Percentiles rank a stretch among this genome's conserved stretches.
These are phyloP conservation scores for Calonectria pauciramosa DNA, from an alignment of 2,329 filamentous ascomycete species.

Conservation along the genomic window DNA sequence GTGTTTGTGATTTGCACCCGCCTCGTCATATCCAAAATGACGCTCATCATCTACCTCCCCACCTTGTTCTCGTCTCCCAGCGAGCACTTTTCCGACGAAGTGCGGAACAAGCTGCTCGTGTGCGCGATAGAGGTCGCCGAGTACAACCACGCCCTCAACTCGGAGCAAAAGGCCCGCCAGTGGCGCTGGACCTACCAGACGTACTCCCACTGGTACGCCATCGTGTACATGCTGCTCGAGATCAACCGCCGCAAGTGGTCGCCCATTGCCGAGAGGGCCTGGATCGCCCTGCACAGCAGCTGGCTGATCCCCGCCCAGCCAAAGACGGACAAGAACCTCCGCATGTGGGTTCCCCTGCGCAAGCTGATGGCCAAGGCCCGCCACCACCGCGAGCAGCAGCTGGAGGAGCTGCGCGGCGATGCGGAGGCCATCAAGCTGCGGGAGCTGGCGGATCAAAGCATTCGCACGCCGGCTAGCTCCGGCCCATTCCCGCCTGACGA, in stretches of 20 bases:
- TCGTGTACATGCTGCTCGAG: slow-evolving; percentile 69
- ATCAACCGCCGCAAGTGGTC: slow-evolving; percentile 61
- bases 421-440: slow-evolving; percentile 40
- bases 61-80: slow-evolving; percentile 58
- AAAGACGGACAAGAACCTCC: slow-evolving; percentile 46
- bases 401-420: slow-evolving; percentile 50
- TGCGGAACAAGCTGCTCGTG: slow-evolving; percentile 61
- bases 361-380: slow-evolving; percentile 55
- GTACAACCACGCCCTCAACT: slow-evolving; percentile 67
- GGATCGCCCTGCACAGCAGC: slow-evolving; percentile 60
- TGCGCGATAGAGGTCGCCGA: slow-evolving; percentile 69
- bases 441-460: slow-evolving; percentile 45
- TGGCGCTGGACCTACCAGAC: slow-evolving; percentile 73
- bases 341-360: slow-evolving; percentile 58
- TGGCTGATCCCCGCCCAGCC: slow-evolving; percentile 52
- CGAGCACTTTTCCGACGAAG: slow-evolving; percentile 53
- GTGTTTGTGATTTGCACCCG: slow-evolving; percentile 54
- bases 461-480: slow-evolving; percentile 47
- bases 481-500: slow-evolving; percentile 37
- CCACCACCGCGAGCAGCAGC: slow-evolving; percentile 53
- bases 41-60: slow-evolving; percentile 67
- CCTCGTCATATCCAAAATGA: slow-evolving; percentile 68
- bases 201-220: slow-evolving; percentile 71
- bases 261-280: slow-evolving; percentile 60
- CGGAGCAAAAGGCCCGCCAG: slow-evolving; percentile 61